Percentiles rank a stretch among this genome's conserved stretches.
phyloP scores from a whole-genome alignment of 352 stramenopile species.

The Phytopythium ostracodes region DNA sequence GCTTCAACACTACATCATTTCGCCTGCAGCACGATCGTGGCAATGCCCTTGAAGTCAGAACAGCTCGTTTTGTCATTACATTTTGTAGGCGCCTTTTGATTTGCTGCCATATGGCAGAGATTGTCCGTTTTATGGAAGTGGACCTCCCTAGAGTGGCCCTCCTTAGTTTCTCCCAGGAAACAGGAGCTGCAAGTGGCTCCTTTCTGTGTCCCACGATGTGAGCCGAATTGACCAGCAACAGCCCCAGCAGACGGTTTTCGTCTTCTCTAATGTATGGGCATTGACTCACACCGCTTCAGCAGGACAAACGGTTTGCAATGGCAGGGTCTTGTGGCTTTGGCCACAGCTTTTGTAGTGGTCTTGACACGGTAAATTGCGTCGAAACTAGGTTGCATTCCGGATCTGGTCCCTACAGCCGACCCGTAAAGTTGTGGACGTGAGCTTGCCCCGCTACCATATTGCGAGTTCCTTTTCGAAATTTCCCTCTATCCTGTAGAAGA shows the following conservation, averaged over 20 bases:
- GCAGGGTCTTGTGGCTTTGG: not conserved
- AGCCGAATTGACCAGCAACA: not conserved
- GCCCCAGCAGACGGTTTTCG: not conserved
- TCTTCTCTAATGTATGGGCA: not conserved
- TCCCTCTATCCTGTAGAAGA: not conserved
- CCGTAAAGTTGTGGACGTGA: not conserved
- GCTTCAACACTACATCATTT: too few relatives aligned
- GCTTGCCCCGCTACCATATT: too few relatives aligned
- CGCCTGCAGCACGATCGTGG: too few relatives aligned
- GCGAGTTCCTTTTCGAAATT: not conserved
- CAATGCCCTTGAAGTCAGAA: too few relatives aligned
- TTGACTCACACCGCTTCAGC: not conserved
- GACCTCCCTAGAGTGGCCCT: too few relatives aligned
- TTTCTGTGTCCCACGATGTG: not conserved
- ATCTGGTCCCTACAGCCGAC: not conserved
- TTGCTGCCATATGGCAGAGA: too few relatives aligned
- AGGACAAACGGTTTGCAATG: not conserved
- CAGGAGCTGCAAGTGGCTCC: not conserved
- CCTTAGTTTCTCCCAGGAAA: too few relatives aligned
- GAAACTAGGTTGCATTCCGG: not conserved
- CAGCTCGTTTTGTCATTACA: too few relatives aligned
- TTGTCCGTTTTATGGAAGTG: too few relatives aligned
- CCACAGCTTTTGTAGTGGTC: too few relatives aligned
- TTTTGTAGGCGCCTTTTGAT: too few relatives aligned
- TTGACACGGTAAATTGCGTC: not conserved